Conservation (phyloP, 129 eudicot genomes). For the Lactuca sativa region DNA sequence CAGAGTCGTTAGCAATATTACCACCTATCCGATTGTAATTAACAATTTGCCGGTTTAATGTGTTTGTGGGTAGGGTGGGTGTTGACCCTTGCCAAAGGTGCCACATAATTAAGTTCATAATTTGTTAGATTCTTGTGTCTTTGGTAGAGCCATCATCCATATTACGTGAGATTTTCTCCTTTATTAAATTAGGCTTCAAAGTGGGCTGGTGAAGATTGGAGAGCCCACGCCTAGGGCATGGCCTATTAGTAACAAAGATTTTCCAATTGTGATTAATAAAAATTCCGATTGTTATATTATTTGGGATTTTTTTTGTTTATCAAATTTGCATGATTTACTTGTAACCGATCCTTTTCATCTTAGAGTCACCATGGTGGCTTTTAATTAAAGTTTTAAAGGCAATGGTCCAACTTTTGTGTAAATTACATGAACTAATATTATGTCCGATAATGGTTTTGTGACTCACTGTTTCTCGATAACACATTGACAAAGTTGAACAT, state of each 20-base stretch:
- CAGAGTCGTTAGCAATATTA: too few species aligned
- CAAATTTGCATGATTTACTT: too few species aligned
- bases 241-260: not conserved
- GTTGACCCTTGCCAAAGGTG: not conserved
- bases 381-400: not conserved
- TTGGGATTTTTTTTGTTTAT: too few species aligned
- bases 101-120: not conserved
- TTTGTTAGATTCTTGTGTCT: not conserved
- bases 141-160: not conserved
- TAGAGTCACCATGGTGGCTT: not conserved
- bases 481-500: too few species aligned
- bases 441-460: not conserved
- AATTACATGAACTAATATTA: not conserved
- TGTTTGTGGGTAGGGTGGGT: too few species aligned
- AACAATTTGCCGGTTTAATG: too few species aligned
- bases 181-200: not conserved
- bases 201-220: not conserved
- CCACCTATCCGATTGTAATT: too few species aligned
- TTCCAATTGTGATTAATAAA: not conserved
- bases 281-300: not conserved
- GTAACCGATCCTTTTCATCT: too few species aligned
- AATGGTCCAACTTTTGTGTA: not conserved
- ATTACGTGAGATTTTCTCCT: not conserved
- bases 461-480: not conserved
- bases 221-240: not conserved